Base-by-base conservation (phyloP, 2,329 filamentous ascomycete genomes). In the Botrytis deweyae region DNA sequence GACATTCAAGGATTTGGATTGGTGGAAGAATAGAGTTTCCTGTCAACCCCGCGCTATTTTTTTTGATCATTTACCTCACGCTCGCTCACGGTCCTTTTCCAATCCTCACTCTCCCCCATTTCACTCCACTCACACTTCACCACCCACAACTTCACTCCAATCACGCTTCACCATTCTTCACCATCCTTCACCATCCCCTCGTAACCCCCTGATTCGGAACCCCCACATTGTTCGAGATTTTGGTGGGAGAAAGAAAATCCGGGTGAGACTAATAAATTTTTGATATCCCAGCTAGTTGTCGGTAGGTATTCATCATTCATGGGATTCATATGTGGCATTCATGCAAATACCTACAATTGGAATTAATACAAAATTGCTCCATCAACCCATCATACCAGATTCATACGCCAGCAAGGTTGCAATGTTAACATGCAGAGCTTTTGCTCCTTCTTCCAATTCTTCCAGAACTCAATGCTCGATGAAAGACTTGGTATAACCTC, bases 11-110 rank as follows among this genome's bases (percentile, higher is more conserved):
- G 62, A 52, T 55, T 40, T 40, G 22, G 22, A 68, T 68, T 68
- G 66, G 66, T 68, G 66, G 66, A 58, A 68, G 49, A 68, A 68
- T 68, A 58, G 36, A 42, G 49, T 58, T 68, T 68, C 66, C 36
- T 33, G 36, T 68, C 49, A 58, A 68, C 66, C 66, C 49, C 65
- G 65, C 65, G 65, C 65, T 58, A 55, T 69, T n/a, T 69, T 68
- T 68, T 49, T 52, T 67, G 38, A 64, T 64, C 25, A 61, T 42
- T 64, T 64, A 63, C 61, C 12, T 33, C 55, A 59, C 55, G 25
- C 38, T 64, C 61, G 46, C 62, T 46, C 62, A 65, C 62, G 62
- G 62, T 16, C 62, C 62, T 29, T 29, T 14, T n/a, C 10, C 38
- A 18, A 4, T 9, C 52, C 52, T 58, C 52, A 29, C 52, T 55